Base-by-base conservation (phyloP, 371 early-diverging fungal genomes). In the Saksenaea oblongispora region DNA sequence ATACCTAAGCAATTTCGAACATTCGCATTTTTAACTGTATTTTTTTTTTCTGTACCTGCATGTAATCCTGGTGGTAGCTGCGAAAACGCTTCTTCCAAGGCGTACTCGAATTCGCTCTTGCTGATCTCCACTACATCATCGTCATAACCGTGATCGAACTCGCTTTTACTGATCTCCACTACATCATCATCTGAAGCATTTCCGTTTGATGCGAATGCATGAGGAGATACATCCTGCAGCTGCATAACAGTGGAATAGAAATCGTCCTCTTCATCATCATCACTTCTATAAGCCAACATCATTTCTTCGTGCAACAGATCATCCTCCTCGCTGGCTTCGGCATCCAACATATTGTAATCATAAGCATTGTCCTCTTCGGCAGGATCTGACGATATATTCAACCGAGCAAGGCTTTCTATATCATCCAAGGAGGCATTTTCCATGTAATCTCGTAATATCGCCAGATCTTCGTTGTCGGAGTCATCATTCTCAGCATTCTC, bases 371-470 rank as follows among this genome's bases (percentile, higher is more conserved):
- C 42, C 13, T 60, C 41, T 14, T 39, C 57, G 15, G 44, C 0
- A 44, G 58, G 34, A 71, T 56, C 44, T 62, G 64, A 39, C 41
- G 59, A 15, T 67, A 22, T 35, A 44, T 53, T 5, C 56, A 54
- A 17, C 27, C 35, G 22, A 58, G 58, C 42, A 41, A 54, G 3
- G 14, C 59, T 34, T 63, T 59, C 53, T 2, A 57, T 35, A 9
- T 56, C 39, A 14, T 51, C 27, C 24, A 60, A 35, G 15, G 37
- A 17, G 3, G 69, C 56, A 39, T 77, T 72, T 34, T 82, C 74
- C 14, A 82, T 71, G 42, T 76, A 81, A 58, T 81, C 82, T 9
- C 65, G 59, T 72, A 81, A 73, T 14, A 67, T 54, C 1, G 57
- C 65, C 57, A 78, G 57, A 36, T 79, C 75, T 34, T 75, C 78